Conservation (phyloP, 768 basidiomycete genomes). For the Xerocomellus intermedius region DNA sequence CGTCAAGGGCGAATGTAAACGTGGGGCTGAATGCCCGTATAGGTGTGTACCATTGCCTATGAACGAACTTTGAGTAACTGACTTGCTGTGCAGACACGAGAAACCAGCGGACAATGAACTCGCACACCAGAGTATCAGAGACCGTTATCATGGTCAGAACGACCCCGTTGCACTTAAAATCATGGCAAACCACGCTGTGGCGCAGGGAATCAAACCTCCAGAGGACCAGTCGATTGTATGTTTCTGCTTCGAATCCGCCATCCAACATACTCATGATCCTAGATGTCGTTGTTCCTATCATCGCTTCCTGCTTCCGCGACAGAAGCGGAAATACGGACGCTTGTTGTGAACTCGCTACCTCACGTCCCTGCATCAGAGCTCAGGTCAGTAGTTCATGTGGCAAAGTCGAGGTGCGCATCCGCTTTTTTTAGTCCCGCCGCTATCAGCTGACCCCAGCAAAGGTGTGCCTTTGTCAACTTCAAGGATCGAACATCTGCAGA, state of each 20-base stretch:
- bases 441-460: conserved; percentile 26
- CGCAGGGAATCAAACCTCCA: conserved; percentile 82
- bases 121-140: conserved; percentile 90
- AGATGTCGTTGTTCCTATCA: conserved; percentile 88
- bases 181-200: conserved; percentile 72
- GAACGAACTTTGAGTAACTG: neutral
- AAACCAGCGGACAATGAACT: conserved; percentile 79
- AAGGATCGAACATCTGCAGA: conserved; percentile 81
- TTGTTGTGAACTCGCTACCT: conserved; percentile 67
- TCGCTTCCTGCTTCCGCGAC: conserved; percentile 68
- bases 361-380: conserved; percentile 60
- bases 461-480: conserved; percentile 97
- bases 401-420: conserved; percentile 64
- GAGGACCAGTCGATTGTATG: conserved; percentile 84
- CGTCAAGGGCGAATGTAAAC: conserved; percentile 90
- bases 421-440: neutral
- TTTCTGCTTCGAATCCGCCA: conserved; percentile 15
- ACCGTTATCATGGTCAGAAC: conserved; percentile 88
- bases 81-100: conserved; percentile 64
- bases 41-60: conserved; percentile 39
- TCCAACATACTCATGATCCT: conserved; percentile 2
- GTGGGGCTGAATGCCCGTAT: conserved; percentile 92
- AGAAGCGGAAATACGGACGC: conserved; percentile 72
- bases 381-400: conserved; percentile 83
- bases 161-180: conserved; percentile 96